Evolutionary conservation across 2,329 filamentous ascomycete genomes (phyloP), one percentile per base, ranked within the genome.

Genomic region (Aspergillus sp.): DNA sequence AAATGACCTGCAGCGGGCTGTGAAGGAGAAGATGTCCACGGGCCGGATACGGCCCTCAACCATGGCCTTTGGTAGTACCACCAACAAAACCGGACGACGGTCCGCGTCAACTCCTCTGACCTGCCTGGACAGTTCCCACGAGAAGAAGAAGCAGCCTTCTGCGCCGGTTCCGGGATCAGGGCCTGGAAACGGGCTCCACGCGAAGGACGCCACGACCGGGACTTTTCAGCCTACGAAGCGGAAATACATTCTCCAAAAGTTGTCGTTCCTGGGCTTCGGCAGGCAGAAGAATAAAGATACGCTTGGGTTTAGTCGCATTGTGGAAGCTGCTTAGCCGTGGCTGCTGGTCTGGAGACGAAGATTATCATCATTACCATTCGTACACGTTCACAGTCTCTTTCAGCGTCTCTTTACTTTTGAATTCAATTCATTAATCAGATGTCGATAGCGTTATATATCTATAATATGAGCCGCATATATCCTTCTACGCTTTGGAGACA

Each of bases 11-110:
- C 56, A 57, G 30, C 50, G 55, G 7, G 59, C 58, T 2, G 59
- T 61, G 7, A 48, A 53, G 34, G 54, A 58, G 12, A 59, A 56
- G 42, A 60, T 61, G 59, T 46, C 35, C n/a, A 47, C 59, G 1
- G 52, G 53, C 4, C 40, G 30, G 4, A 53, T 55, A 30, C 39
- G 46, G 19, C 27, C 39, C 2, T 19, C 19, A 19, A 19, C 19
- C 19, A 19, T 19, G 19, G 19, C 19, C 2, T 19, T 19, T 19
- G 19, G 19, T 2, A 19, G 19, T 19, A 19, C 19, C 19, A 19
- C 19, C 19, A 19, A 19, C 19, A 19, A 19, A 19, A 19, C 19
- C 19, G 19, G 19, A 19, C 19, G 19, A 19, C 19, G 19, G 19
- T 19, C 19, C 19, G 19, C 19, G 19, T 19, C 19, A 19, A 19